Conservation (phyloP, 2,329 filamentous ascomycete genomes). For the Hortaea werneckii region DNA sequence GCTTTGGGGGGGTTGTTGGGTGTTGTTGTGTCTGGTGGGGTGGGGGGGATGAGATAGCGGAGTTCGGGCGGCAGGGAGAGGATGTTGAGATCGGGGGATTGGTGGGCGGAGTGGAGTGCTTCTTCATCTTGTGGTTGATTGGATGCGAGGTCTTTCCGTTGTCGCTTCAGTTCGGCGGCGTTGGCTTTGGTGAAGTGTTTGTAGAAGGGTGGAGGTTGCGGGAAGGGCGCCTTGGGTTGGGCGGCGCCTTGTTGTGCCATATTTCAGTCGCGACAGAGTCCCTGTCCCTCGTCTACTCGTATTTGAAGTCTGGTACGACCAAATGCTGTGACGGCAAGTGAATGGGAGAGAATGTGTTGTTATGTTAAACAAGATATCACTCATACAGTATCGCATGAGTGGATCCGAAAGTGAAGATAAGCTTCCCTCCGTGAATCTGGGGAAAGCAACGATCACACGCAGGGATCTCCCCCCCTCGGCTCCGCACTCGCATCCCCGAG, state of each 20-base stretch:
- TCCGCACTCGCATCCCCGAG: not conserved
- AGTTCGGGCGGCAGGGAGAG: slow-evolving; percentile 58
- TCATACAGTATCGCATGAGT: too few relatives aligned
- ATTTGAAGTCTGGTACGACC: too few relatives aligned
- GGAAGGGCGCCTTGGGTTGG: slow-evolving; percentile 51
- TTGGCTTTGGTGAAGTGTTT: slow-evolving; percentile 75
- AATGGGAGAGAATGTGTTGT: too few relatives aligned
- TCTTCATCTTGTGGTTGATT: not conserved
- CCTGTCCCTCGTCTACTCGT: too few relatives aligned
- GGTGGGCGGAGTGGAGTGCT: slow-evolving; percentile 15
- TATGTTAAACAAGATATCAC: too few relatives aligned
- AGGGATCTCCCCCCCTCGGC: not conserved
- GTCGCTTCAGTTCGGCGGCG: slow-evolving; percentile 43
- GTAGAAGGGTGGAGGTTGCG: slow-evolving; percentile 83
- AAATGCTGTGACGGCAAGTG: too few relatives aligned
- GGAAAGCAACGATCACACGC: not conserved
- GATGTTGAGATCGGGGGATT: slow-evolving; percentile 23
- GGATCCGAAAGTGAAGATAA: too few relatives aligned
- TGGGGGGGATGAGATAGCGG: slow-evolving; percentile 68
- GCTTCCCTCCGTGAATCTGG: too few relatives aligned
- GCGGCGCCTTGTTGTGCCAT: slow-evolving; percentile 17
- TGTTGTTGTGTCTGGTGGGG: slow-evolving; percentile 47
- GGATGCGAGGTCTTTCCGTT: slow-evolving; percentile 12
- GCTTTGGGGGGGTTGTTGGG: slow-evolving; percentile 69
- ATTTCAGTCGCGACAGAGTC: too few relatives aligned